A percentile compares a stretch with the other conserved stretches of the same genome.
phyloP scores from a whole-genome alignment of 345 rosid genomes.

The Gossypium ekmanianum region DNA sequence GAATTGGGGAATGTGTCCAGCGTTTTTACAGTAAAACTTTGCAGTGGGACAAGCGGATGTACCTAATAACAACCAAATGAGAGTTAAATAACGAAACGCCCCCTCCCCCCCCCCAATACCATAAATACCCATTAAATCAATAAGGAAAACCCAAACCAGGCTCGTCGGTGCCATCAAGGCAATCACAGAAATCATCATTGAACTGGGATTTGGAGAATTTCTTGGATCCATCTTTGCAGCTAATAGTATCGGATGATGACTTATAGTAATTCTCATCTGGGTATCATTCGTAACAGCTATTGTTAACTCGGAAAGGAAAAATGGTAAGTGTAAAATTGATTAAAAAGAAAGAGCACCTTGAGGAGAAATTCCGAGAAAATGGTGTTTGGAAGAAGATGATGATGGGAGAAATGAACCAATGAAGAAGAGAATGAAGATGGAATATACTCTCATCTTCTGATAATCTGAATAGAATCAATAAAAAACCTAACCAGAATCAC shows the following conservation, averaged over 20 bases:
- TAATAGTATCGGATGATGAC: constrained; percentile 48
- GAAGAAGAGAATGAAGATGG: constrained; percentile 18
- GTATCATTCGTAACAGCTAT: not conserved
- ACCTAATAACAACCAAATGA: constrained; percentile 36
- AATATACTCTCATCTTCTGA: constrained; percentile 42
- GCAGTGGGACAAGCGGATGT: constrained; percentile 93
- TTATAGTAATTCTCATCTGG: constrained; percentile 73
- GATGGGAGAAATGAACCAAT: constrained; percentile 39
- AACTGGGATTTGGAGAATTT: constrained; percentile 69
- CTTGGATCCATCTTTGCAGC: constrained; percentile 83
- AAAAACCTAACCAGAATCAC: not conserved
- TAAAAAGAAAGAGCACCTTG: constrained; percentile 45
- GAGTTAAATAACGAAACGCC: not conserved
- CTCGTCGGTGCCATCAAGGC: constrained; percentile 86
- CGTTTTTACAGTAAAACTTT: constrained; percentile 77
- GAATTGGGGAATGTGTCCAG: constrained; percentile 55
- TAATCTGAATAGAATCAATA: not conserved
- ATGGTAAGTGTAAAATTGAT: not conserved
- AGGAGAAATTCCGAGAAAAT: constrained; percentile 78
- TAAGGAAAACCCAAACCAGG: constrained; percentile 48
- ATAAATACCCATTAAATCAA: not conserved
- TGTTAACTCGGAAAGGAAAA: not conserved
- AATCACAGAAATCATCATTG: constrained; percentile 94
- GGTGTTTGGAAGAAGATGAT: constrained; percentile 36
- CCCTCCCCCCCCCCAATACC: not conserved